These are phyloP conservation scores for Malus sylvestris DNA, from an alignment of 306 rosid species.

Conservation along the genomic window DNA sequence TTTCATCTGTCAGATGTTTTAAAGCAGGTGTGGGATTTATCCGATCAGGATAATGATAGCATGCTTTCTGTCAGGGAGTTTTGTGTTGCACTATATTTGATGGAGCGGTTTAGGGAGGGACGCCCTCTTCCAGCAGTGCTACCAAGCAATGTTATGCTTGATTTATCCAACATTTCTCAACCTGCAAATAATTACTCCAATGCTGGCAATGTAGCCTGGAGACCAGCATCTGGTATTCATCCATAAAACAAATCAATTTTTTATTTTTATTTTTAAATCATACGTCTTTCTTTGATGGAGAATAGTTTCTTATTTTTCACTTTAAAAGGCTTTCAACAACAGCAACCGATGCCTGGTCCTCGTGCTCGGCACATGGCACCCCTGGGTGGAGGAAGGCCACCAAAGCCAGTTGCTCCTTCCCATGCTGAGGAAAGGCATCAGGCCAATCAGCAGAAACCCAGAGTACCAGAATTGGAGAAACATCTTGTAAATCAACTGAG, in stretches of 20 bases:
- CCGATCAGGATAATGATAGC: conserved; percentile 98
- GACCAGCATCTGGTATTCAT: conserved; percentile 57
- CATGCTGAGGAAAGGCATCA: conserved; percentile 51
- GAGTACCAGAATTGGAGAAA: conserved; percentile 82
- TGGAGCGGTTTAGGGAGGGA: conserved; percentile 97
- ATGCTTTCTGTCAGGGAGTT: conserved; percentile 97
- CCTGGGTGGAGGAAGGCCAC: conserved; percentile 55
- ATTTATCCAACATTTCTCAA: conserved; percentile 54
- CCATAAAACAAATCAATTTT: not conserved
- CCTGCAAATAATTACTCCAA: conserved; percentile 38
- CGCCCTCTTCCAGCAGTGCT: conserved; percentile 71
- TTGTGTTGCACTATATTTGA: conserved; percentile 80
- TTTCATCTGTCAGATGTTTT: conserved; percentile 75
- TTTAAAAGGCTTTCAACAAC: conserved; percentile 61
- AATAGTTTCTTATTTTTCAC: conserved; percentile 16
- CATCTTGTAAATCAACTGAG: conserved; percentile 72
- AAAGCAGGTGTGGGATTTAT: conserved; percentile 98
- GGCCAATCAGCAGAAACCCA: conserved; percentile 51
- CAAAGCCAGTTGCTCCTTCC: conserved; percentile 49
- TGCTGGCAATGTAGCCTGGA: conserved; percentile 52
- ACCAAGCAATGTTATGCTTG: conserved; percentile 63
- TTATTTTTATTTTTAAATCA: conserved; percentile 1
- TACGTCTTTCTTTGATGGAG: conserved; percentile 5
- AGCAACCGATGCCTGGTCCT: conserved; percentile 50
- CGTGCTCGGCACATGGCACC: conserved; percentile 32